A percentile compares a stretch with the other conserved stretches of the same genome.
Conservation (phyloP, 1,139 yeast species). For the Sugiyamaella grinbergsii region DNA sequence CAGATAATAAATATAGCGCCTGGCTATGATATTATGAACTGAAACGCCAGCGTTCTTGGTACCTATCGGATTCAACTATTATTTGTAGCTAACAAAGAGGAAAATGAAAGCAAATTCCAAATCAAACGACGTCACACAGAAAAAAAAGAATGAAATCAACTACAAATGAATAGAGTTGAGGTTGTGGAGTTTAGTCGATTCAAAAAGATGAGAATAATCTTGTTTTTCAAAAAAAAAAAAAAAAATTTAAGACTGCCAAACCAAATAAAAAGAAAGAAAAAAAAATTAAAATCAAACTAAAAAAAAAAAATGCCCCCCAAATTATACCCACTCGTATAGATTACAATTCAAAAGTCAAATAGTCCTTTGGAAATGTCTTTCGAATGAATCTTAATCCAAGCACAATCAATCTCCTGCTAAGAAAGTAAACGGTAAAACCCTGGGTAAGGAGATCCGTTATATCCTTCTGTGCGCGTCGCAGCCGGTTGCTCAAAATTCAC, state of each 20-base stretch:
- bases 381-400: too few species aligned
- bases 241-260: neutral
- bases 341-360: too few species aligned
- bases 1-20: slow-evolving; percentile 13
- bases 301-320: too few species aligned
- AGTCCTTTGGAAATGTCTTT: too few species aligned
- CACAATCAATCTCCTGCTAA: too few species aligned
- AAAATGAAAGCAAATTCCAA: neutral
- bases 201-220: neutral
- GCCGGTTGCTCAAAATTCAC: too few species aligned
- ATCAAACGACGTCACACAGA: neutral
- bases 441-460: too few species aligned
- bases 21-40: neutral
- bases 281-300: neutral
- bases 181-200: neutral
- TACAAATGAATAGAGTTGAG: slow-evolving; percentile 1
- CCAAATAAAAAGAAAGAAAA: neutral
- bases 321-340: too few species aligned
- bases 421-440: too few species aligned
- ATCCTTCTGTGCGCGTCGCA: too few species aligned
- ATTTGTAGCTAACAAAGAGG: slow-evolving; percentile 3
- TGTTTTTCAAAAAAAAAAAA: neutral
- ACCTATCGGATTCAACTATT: neutral
- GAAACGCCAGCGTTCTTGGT: slow-evolving; percentile 14
- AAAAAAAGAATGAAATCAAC: slow-evolving; percentile 14